phyloP scores from a whole-genome alignment of 129 eudicot species.

The Lonicera japonica region DNA sequence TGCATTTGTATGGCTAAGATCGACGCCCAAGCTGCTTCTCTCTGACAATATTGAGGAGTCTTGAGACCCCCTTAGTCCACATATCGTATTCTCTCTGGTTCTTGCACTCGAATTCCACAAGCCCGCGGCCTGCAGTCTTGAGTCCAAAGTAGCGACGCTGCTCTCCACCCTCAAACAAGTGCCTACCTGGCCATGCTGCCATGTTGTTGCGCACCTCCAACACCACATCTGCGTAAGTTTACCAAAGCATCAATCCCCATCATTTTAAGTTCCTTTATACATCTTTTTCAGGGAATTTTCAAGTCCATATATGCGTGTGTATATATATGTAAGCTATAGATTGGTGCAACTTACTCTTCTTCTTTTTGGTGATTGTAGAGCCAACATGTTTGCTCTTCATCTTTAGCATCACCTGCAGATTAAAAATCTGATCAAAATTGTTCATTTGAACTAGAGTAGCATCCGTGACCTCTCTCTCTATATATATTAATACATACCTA shows the following conservation, averaged over 20 bases:
- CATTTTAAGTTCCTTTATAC: background rate
- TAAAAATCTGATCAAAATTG: background rate
- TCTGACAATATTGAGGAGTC: conserved; percentile 63
- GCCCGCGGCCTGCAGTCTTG: conserved; percentile 63
- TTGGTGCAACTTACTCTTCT: conserved; percentile 50
- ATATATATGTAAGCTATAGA: background rate
- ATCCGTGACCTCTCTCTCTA: too few relatives aligned
- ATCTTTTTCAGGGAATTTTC: too few relatives aligned
- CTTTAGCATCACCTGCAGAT: conserved; percentile 77
- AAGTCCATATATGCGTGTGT: too few relatives aligned
- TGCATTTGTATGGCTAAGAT: too few relatives aligned
- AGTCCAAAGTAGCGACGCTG: conserved; percentile 88
- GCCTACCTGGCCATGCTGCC: conserved; percentile 96
- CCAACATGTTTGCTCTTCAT: conserved; percentile 97
- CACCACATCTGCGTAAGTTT: conserved; percentile 87
- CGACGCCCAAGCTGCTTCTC: conserved; percentile 39
- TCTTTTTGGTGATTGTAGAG: conserved; percentile 88
- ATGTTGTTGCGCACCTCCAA: conserved; percentile 74
- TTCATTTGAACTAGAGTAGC: background rate
- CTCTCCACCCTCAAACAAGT: conserved; percentile 73
- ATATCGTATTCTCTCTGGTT: conserved; percentile 74
- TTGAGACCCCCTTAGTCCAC: conserved; percentile 92
- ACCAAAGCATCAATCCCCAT: background rate
- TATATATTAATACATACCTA: too few relatives aligned
- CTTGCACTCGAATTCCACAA: conserved; percentile 88